A percentile compares a stretch with the other conserved stretches of the same genome.
Evolutionary conservation across 2,329 filamentous ascomycete genomes (phyloP).

Genomic region (Pseudocercospora pini-densiflorae): DNA sequence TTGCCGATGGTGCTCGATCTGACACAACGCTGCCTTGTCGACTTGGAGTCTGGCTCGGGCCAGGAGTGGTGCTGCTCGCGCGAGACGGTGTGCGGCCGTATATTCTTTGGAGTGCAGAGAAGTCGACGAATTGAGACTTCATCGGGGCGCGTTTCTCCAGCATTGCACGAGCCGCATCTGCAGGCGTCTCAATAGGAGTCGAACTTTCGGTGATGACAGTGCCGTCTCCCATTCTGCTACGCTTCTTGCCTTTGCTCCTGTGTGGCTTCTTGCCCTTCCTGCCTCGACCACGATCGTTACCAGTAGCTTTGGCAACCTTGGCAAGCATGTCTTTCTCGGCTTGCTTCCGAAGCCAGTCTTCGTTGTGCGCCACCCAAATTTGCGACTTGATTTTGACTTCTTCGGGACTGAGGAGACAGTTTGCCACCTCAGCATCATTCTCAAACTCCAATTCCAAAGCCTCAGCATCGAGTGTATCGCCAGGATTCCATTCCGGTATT

Average conservation of each 20-base stretch:
- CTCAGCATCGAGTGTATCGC: conserved; percentile 32
- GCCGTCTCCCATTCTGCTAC: conserved; percentile 48
- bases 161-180: conserved; percentile 52
- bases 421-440: conserved; percentile 83
- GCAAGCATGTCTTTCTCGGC: conserved; percentile 81
- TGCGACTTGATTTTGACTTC: conserved; percentile 85
- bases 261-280: conserved; percentile 40
- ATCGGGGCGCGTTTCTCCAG: conserved; percentile 48
- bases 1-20: conserved; percentile 1
- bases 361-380: conserved; percentile 94
- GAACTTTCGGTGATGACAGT: conserved; percentile 48
- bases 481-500: conserved; percentile 25
- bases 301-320: conserved; percentile 63
- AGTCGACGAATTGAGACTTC: conserved; percentile 53
- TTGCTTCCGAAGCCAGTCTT: conserved; percentile 86
- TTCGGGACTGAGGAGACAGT: conserved; percentile 73
- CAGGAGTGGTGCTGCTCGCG: conserved; percentile 23
- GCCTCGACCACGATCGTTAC: conserved; percentile 31
- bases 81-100: conserved; percentile 38
- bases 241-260: conserved; percentile 49
- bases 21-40: conserved; percentile 13
- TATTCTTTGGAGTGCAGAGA: conserved; percentile 49
- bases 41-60: conserved; percentile 16
- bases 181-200: conserved; percentile 48
- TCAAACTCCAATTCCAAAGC: conserved; percentile 72